Evolutionary conservation across 306 rosid species (phyloP).

Genomic region (Quercus mongolica): DNA sequence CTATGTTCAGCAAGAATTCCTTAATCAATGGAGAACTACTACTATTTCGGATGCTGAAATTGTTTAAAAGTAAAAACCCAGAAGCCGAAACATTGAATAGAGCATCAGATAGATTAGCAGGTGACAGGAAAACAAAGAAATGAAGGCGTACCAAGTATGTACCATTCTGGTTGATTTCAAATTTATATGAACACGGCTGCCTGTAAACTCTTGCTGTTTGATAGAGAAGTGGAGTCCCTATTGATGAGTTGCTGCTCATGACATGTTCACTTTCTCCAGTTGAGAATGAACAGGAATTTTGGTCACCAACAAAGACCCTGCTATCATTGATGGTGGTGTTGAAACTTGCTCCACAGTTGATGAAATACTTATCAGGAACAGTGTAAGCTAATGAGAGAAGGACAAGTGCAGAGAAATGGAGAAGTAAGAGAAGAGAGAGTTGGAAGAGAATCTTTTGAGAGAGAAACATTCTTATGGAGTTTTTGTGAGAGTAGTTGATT

Average conservation of each 20-base stretch:
- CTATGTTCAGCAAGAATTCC: constrained; percentile 30
- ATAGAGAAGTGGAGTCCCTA: constrained; percentile 11
- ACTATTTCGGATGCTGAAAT: not conserved
- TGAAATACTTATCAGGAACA: constrained; percentile 13
- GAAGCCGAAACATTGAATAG: constrained; percentile 37
- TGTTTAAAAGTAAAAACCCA: constrained; percentile 13
- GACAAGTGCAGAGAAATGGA: constrained; percentile 20
- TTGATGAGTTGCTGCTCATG: not conserved
- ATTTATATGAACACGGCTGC: not conserved
- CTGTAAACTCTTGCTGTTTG: constrained; percentile 28
- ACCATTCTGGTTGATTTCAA: not conserved
- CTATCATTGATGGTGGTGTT: not conserved
- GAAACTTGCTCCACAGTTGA: constrained; percentile 40
- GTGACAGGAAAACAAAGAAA: constrained; percentile 35
- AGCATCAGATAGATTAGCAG: constrained; percentile 21
- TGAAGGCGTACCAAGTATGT: constrained; percentile 49
- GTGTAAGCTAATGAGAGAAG: constrained; percentile 22
- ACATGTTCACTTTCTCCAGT: not conserved
- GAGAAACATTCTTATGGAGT: constrained; percentile 6
- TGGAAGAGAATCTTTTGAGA: not conserved
- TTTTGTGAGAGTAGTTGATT: not conserved
- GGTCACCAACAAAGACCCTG: constrained; percentile 16
- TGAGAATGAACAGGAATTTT: not conserved
- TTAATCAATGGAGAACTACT: constrained; percentile 6
- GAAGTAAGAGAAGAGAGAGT: not conserved